Base-by-base conservation (phyloP, 2,329 filamentous ascomycete genomes). In the Botryotinia calthae region DNA sequence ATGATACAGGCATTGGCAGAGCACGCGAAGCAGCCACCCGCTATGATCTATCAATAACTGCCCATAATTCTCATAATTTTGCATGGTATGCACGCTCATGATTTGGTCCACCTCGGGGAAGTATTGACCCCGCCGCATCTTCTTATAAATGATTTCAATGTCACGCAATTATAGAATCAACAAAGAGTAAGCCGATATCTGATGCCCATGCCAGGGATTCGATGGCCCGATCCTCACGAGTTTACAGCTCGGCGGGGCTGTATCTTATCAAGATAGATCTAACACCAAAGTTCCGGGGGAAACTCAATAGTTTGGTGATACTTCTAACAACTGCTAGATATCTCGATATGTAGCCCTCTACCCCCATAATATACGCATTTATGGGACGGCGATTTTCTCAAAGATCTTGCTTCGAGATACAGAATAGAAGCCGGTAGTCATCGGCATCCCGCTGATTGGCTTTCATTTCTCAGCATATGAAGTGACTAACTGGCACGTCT, bases 11-110 rank as follows among this genome's bases (percentile, higher is more conserved):
- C n/a, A 37, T 46, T 70, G n/a, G 62, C 68, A 63, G 48, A 68
- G 46, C 12, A 22, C 48, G 40, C 59, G 37, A 64, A 70, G 71
- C 71, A 70, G 71, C 66, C 37, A 56, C 42, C 66, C 71, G 56
- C 37, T 61, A 59, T 67, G 22, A 59, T 40, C 68, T 63, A 44
- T 25, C 51, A 65, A 69, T 56, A 65, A 54, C 54, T 65, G 28
- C 56, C 22, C 58, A 64, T 18, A 64, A 58, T 65, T 14, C 42
- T 28, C 44, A 64, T 25, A 54, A 46, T 42, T 2, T 25, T 58
- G 44, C 34, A 42, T 65, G 59, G 46, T 54, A 65, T 65, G 34
- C 40, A 68, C 34, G 40, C 54, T 42, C n/a, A 65, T 72, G 25
- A 44, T 67, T n/a, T 68, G n/a, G 48, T 3, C 48, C 48, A 34